Conservation (phyloP, 2,329 filamentous ascomycete species). For the Cordyceps tenuipes region DNA sequence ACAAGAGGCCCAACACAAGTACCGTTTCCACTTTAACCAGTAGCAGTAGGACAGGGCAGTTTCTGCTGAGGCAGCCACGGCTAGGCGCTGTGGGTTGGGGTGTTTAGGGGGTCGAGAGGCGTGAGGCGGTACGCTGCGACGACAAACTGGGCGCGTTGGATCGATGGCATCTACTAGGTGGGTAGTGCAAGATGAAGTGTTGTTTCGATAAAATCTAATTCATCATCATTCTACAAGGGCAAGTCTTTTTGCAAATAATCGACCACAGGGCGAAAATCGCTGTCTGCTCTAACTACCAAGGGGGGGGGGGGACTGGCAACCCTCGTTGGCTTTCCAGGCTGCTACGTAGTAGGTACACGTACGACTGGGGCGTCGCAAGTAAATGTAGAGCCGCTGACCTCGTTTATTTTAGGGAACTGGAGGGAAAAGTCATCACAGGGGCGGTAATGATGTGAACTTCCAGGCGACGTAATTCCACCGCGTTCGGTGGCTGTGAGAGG, state of each 20-base stretch:
- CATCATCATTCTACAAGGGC: too few species aligned
- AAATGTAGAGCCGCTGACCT: background rate
- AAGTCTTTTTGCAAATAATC: too few species aligned
- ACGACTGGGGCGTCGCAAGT: slow-evolving; percentile 5
- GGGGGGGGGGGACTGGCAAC: too few species aligned
- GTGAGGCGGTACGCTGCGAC: background rate
- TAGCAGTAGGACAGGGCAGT: background rate
- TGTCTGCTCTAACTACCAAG: background rate
- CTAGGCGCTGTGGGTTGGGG: background rate
- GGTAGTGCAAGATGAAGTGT: too few species aligned
- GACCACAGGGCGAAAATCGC: too few species aligned
- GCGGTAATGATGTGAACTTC: too few species aligned
- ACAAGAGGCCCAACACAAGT: background rate
- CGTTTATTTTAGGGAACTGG: background rate
- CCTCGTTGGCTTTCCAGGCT: background rate
- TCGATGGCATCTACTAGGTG: too few species aligned
- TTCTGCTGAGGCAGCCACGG: background rate
- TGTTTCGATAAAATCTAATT: too few species aligned
- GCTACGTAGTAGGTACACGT: background rate
- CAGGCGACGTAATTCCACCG: slow-evolving; percentile 6
- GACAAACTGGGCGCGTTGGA: background rate
- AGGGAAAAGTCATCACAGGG: too few species aligned
- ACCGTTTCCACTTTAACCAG: background rate
- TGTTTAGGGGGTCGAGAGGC: background rate
- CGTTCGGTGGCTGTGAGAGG: background rate